Base-by-base conservation (phyloP, 225 moss, liverwort and hornwort genomes). In the Physcomitrium patens region DNA sequence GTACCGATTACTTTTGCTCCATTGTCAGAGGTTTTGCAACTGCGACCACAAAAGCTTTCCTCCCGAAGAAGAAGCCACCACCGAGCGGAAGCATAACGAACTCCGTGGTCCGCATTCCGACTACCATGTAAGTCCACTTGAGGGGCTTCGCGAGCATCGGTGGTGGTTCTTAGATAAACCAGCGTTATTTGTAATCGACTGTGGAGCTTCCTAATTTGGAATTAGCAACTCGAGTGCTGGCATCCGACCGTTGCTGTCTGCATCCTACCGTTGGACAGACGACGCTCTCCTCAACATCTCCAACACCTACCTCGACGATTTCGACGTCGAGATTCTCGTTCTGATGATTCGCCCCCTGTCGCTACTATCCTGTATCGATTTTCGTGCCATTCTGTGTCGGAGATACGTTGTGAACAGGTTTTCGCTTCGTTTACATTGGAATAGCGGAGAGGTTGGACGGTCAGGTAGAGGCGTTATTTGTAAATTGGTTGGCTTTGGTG, bases 231-330 rank as follows among this genome's bases (percentile, higher is more conserved):
- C n/a, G 9, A 17, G 5, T 1, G 64, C 72, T 55, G 67, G 56
- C 72, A 70, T 61, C 51, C 11, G 79, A 82, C 82, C 82, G 82
- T 82, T 82, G 78, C 54, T 31, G 46, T 27, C 78, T 60, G 31
- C 7, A 78, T 78, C 74, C 78, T 48, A 82, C 82, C 82, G 82
- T 82, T 82, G 78, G 78, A 73, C 74, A 69, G 46, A 47, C 12
- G 24, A 57, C 12, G 24, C 22, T 66, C 43, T 6, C 60, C 41
- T 41, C 58, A n/a, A 22, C 63, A 47, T 9, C 18, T 41, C 2
- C 2, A 31, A 37, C 31, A 37, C 31, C 17, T 4, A 2, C 69
- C 62, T 37, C 24, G 8, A 4, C 23, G 1, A 14, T 54, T 26
- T 8, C 60, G 67, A 9, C 27, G 13, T 3, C 70, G 2, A 13